Percentiles rank a stretch among this genome's conserved stretches.
Evolutionary conservation across 1,284 basidiomycete species (phyloP).

Genomic region (Mycena sp.): DNA sequence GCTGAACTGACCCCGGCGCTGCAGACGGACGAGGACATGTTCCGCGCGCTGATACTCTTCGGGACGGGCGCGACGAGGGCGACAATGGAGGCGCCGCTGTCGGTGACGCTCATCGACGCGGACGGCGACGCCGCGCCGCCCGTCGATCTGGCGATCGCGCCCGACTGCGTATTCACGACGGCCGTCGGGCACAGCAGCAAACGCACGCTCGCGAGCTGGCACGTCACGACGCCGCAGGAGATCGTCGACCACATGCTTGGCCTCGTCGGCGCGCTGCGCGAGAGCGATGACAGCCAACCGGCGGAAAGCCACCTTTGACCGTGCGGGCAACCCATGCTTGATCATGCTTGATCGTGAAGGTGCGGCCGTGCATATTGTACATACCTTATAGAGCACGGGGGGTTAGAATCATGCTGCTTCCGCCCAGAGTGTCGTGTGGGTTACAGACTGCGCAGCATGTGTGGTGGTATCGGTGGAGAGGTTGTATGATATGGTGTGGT

Average conservation of each 20-base stretch:
- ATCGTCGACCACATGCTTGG: conserved; percentile 77
- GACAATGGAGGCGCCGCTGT: conserved; percentile 78
- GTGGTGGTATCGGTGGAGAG: no score
- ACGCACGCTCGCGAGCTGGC: conserved; percentile 89
- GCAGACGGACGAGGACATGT: conserved; percentile 96
- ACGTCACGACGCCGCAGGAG: conserved; percentile 83
- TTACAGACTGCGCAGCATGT: no score
- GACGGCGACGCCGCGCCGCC: conserved; percentile 43
- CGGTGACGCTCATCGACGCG: conserved; percentile 67
- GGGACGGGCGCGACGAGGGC: conserved; percentile 55
- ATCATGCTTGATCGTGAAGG: no score
- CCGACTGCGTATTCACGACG: conserved; percentile 86
- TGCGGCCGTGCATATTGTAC: no score
- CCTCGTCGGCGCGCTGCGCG: conserved; percentile 40
- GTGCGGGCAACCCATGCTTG: no score
- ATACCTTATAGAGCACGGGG: no score
- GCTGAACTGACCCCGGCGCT: not conserved
- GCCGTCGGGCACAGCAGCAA: conserved; percentile 89
- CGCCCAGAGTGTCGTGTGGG: no score
- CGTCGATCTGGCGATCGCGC: conserved; percentile 70
- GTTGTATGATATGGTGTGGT: no score
- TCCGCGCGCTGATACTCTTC: conserved; percentile 84
- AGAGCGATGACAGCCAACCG: no score
- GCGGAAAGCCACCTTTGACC: conserved; percentile 12
- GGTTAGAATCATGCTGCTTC: no score